phyloP scores from a whole-genome alignment of 2,329 filamentous ascomycete genomes.

The Aspergillus tamarii region DNA sequence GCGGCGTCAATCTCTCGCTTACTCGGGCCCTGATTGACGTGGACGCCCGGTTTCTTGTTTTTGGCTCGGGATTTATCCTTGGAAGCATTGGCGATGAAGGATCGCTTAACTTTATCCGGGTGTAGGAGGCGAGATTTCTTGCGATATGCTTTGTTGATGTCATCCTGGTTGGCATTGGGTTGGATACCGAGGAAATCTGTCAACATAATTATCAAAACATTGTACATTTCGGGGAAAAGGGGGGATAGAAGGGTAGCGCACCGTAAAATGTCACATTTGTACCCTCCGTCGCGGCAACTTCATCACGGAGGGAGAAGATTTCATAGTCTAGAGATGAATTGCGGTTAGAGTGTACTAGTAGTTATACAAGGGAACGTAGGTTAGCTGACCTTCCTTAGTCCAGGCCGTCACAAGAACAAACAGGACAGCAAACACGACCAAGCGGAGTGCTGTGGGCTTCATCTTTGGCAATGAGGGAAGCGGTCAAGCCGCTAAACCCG shows the following conservation, averaged over 20 bases:
- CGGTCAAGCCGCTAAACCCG: constrained; percentile 29
- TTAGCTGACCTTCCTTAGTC: constrained; percentile 77
- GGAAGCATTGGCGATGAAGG: constrained; percentile 72
- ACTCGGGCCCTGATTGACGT: constrained; percentile 71
- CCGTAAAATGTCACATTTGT: constrained; percentile 83
- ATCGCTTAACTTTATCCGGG: constrained; percentile 92
- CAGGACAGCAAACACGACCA: constrained; percentile 70
- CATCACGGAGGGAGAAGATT: constrained; percentile 93
- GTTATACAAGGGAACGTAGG: neutral
- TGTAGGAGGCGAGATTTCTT: constrained; percentile 82
- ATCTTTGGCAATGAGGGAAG: constrained; percentile 52
- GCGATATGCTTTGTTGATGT: constrained; percentile 92
- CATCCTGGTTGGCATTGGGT: constrained; percentile 74
- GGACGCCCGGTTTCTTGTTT: constrained; percentile 62
- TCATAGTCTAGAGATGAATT: constrained; percentile 72
- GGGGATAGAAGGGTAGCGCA: constrained; percentile 26
- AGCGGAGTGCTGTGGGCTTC: constrained; percentile 67
- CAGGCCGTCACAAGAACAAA: constrained; percentile 73
- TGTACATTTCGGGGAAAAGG: neutral
- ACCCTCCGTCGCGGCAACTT: constrained; percentile 76
- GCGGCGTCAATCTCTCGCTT: constrained; percentile 76
- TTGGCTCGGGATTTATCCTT: constrained; percentile 55
- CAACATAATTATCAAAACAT: constrained; percentile 1
- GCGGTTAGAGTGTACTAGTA: neutral
- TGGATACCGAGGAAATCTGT: constrained; percentile 78